Conservation (phyloP, 129 eudicot species). For the Sambucus nigra region DNA sequence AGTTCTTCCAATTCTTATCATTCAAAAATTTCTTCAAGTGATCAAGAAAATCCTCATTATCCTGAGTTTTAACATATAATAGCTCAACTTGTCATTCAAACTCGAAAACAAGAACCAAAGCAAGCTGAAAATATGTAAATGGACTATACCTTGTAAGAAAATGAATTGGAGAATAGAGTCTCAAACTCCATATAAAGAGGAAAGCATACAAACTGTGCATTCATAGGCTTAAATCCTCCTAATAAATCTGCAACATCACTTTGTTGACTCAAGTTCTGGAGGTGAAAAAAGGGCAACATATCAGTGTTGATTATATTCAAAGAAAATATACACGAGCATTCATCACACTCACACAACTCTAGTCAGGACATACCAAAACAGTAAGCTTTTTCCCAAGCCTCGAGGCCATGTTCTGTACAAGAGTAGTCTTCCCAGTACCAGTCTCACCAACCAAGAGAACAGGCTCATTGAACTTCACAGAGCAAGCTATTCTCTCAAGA, state of each 20-base stretch:
- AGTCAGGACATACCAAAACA: conserved; percentile 65
- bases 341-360: conserved; percentile 2
- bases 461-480: conserved; percentile 80
- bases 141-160: conserved; percentile 48
- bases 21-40: conserved; percentile 27
- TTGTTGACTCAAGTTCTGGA: conserved; percentile 96
- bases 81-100: background rate
- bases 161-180: conserved; percentile 42
- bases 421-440: conserved; percentile 95
- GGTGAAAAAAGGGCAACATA: conserved; percentile 12
- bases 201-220: conserved; percentile 60
- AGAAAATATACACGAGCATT: background rate
- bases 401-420: conserved; percentile 78
- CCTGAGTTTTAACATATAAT: conserved; percentile 26
- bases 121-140: background rate
- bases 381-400: conserved; percentile 84
- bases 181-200: conserved; percentile 80
- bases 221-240: conserved; percentile 85
- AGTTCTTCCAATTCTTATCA: conserved; percentile 64
- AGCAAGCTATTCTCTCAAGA: conserved; percentile 80
- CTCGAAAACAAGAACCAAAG: background rate
- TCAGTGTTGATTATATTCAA: background rate
- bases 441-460: conserved; percentile 98
- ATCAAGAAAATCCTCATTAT: conserved; percentile 40
- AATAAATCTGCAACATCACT: conserved; percentile 88